Conservation (phyloP, 495 filamentous ascomycete genomes). For the Penicillium soppii region DNA sequence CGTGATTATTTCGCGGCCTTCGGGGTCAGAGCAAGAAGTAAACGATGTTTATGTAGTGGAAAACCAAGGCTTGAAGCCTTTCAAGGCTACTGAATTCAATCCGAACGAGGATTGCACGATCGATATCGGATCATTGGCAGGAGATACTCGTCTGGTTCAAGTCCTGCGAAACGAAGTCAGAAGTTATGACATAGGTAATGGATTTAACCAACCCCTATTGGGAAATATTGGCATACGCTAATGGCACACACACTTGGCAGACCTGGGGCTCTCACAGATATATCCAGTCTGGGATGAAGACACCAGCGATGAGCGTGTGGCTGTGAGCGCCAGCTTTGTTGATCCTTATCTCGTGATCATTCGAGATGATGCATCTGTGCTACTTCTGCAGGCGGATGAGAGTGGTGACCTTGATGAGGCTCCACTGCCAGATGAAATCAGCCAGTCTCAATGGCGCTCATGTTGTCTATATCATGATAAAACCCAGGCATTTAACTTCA, state of each 20-base stretch:
- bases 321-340: constrained; percentile 76
- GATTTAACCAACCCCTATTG: constrained; percentile 4
- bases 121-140: constrained; percentile 74
- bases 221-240: background rate
- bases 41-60: constrained; percentile 40
- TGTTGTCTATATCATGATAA: constrained; percentile 76
- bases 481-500: constrained; percentile 53
- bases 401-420: constrained; percentile 85
- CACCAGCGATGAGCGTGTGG: constrained; percentile 71
- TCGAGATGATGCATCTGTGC: constrained; percentile 74
- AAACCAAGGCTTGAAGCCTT: constrained; percentile 26
- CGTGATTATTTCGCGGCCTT: constrained; percentile 37
- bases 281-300: constrained; percentile 87
- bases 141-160: constrained; percentile 76
- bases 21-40: constrained; percentile 34
- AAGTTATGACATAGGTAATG: constrained; percentile 80
- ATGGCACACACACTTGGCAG: constrained; percentile 42
- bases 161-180: constrained; percentile 80
- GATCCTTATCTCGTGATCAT: constrained; percentile 88
- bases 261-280: constrained; percentile 83
- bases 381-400: constrained; percentile 72
- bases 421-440: constrained; percentile 54
- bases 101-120: constrained; percentile 79
- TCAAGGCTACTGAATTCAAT: constrained; percentile 73
- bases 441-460: constrained; percentile 68